A percentile compares a stretch with the other conserved stretches of the same genome.
Conservation (phyloP, 345 rosid species). For the Euphorbia pulcherrima region DNA sequence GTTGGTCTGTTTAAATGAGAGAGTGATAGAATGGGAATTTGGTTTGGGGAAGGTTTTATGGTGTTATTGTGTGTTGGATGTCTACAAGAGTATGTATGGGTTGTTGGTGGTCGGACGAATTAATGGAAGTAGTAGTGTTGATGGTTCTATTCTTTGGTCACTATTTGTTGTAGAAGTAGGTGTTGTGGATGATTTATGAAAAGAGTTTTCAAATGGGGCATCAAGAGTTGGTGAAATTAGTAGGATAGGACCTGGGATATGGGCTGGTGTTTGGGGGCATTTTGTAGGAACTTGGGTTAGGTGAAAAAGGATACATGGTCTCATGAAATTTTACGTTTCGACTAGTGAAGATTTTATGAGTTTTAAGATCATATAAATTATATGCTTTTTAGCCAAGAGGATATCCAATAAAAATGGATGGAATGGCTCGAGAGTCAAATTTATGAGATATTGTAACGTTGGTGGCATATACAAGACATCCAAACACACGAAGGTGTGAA, state of each 20-base stretch:
- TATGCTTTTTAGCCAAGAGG: not conserved
- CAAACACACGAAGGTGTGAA: no score
- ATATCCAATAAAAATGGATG: not conserved
- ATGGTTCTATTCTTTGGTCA: not conserved
- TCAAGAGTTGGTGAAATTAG: not conserved
- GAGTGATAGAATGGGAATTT: not conserved
- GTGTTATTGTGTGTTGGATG: not conserved
- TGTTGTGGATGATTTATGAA: not conserved
- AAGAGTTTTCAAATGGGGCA: not conserved
- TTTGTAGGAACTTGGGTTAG: rapidly evolving
- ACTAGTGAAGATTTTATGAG: not conserved
- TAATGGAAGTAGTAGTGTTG: not conserved
- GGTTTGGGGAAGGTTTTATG: not conserved
- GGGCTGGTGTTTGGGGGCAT: not conserved
- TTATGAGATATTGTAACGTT: no score
- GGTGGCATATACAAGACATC: no score
- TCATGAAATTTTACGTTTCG: not conserved
- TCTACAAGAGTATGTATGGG: not conserved
- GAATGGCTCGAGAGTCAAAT: not conserved
- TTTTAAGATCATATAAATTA: not conserved
- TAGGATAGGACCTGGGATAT: not conserved
- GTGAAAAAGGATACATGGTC: not conserved
- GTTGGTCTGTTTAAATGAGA: not conserved
- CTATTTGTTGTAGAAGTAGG: no score
- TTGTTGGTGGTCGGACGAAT: not conserved